Evolutionary conservation across 805 yeast genomes (phyloP).

Genomic region (Yamadazyma takamatsuzukensis): DNA sequence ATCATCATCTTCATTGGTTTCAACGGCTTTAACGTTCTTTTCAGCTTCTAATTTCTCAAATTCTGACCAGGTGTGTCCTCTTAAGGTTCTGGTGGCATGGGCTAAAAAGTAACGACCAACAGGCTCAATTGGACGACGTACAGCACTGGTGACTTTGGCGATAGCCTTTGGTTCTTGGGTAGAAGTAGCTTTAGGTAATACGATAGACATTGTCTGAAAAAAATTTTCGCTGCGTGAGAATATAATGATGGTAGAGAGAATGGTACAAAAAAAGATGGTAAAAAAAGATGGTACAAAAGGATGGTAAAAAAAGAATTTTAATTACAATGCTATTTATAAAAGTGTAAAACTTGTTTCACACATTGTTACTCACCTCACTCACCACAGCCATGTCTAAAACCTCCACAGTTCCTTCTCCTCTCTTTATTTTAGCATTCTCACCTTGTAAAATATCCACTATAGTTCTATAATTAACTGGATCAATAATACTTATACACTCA

Average conservation of each 20-base stretch:
- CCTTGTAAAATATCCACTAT: constrained; percentile 59
- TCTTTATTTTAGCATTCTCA: constrained; percentile 39
- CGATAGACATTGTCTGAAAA: constrained; percentile 29
- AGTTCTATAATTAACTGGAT: constrained; percentile 78
- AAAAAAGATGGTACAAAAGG: too few relatives aligned
- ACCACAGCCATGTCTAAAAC: constrained; percentile 86
- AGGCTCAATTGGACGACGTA: constrained; percentile 87
- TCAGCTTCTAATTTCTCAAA: constrained; percentile 92
- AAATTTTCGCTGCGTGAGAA: constrained; percentile 2
- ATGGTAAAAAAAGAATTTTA: too few relatives aligned
- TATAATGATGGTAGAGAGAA: too few relatives aligned
- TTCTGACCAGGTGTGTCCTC: constrained; percentile 99
- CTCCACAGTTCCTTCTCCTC: constrained; percentile 66
- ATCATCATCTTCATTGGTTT: constrained; percentile 59
- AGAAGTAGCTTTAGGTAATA: constrained; percentile 47
- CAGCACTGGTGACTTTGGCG: constrained; percentile 53
- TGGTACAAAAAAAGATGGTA: too few relatives aligned
- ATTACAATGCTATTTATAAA: neutral
- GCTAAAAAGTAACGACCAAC: constrained; percentile 95
- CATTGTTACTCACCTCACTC: constrained; percentile 28
- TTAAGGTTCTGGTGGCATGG: constrained; percentile 90
- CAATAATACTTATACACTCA: constrained; percentile 61
- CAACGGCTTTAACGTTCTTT: constrained; percentile 70
- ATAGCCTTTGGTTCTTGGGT: constrained; percentile 38
- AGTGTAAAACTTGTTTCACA: neutral